These are phyloP conservation scores for Ceratocystis huliohia DNA, from an alignment of 2,329 filamentous ascomycete species.

Conservation along the genomic window DNA sequence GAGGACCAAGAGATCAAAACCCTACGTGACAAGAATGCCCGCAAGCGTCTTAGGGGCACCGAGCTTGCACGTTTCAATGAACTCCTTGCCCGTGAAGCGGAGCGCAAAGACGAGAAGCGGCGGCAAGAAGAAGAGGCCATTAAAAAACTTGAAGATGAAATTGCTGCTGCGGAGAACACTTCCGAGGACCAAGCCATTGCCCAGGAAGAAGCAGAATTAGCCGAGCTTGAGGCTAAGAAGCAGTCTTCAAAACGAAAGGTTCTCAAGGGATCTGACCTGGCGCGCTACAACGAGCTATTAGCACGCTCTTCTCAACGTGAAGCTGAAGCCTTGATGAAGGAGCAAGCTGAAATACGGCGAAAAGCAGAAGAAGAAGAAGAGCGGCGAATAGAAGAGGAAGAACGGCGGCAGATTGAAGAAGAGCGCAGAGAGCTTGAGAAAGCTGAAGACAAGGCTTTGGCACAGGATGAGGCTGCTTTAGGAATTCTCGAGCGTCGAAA, in stretches of 20 bases:
- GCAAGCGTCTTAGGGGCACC: neutral
- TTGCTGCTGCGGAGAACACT: conserved; percentile 12
- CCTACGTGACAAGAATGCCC: conserved; percentile 6
- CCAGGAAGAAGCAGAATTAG: conserved; percentile 16
- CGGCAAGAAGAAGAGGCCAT: conserved; percentile 12
- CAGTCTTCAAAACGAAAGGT: conserved; percentile 8
- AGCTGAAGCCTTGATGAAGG: conserved; percentile 14
- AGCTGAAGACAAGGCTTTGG: conserved; percentile 2
- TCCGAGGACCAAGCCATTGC: conserved; percentile 16
- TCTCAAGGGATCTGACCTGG: conserved; percentile 9
- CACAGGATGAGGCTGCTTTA: neutral
- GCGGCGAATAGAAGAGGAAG: conserved; percentile 15
- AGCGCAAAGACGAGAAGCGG: conserved; percentile 6
- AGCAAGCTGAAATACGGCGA: conserved; percentile 14
- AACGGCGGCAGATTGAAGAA: conserved; percentile 16
- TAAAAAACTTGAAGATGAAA: conserved; percentile 15
- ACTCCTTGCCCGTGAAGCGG: neutral
- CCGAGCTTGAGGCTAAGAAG: conserved; percentile 17
- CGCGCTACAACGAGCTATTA: conserved; percentile 18
- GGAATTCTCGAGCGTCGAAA: conserved; percentile 10
- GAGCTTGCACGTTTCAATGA: conserved; percentile 17
- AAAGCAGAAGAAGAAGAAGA: conserved; percentile 15
- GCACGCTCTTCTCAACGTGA: conserved; percentile 18
- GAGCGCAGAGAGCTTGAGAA: conserved; percentile 10
- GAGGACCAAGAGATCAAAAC: conserved; percentile 14